These are phyloP conservation scores for Suillus americanus DNA, from an alignment of 768 basidiomycete species.

Conservation along the genomic window DNA sequence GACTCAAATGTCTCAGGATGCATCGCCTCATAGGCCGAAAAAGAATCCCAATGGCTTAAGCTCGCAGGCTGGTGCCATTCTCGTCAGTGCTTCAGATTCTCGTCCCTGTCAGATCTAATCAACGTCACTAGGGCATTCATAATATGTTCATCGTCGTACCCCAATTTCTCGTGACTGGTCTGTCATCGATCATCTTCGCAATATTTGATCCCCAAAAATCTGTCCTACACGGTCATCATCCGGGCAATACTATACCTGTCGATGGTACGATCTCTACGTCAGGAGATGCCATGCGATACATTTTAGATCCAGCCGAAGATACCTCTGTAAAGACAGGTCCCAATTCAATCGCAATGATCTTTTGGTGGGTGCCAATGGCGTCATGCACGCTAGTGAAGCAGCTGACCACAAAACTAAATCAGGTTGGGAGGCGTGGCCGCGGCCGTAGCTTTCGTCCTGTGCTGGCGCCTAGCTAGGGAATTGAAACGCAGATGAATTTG, in stretches of 20 bases:
- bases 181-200: constrained; percentile 85
- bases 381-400: constrained; percentile 4
- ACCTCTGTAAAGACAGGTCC: constrained; percentile 29
- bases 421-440: constrained; percentile 62
- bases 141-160: constrained; percentile 93
- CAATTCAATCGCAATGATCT: constrained; percentile 79
- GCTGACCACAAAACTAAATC: constrained; percentile 2
- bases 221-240: constrained; percentile 36
- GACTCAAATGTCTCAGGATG: constrained; percentile 11
- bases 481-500: constrained; percentile 39
- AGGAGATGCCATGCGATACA: constrained; percentile 9
- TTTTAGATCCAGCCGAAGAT: constrained; percentile 15
- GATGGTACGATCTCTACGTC: constrained; percentile 10
- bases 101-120: constrained; percentile 2
- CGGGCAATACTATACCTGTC: constrained; percentile 13
- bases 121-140: constrained; percentile 74
- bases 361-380: constrained; percentile 53
- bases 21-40: not conserved
- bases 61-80: constrained; percentile 84
- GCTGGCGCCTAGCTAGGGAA: constrained; percentile 54
- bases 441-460: constrained; percentile 52
- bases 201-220: constrained; percentile 69
- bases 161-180: constrained; percentile 87
- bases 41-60: constrained; percentile 45
- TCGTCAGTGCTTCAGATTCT: constrained; percentile 47